Conservation (phyloP, 139 green algal species). For the Asterochloris erici region DNA sequence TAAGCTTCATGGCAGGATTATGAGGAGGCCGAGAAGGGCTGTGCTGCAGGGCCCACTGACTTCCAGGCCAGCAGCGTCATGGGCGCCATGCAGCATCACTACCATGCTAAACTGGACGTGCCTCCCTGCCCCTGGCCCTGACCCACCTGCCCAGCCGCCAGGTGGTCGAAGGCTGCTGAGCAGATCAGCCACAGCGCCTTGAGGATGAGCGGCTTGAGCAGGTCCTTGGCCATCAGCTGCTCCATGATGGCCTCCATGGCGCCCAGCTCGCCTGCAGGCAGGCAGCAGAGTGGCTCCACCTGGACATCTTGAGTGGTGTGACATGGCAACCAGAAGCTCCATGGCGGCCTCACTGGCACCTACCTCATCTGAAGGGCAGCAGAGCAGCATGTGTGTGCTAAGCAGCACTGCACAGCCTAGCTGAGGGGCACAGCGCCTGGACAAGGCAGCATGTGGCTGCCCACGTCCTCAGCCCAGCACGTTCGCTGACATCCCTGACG, state of each 20-base stretch:
- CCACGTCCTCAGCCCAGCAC: too few relatives aligned
- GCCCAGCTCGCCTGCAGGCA: conserved; percentile 63
- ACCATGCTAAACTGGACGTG: background rate
- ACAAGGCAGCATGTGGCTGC: too few relatives aligned
- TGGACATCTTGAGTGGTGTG: too few relatives aligned
- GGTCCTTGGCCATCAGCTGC: conserved; percentile 34
- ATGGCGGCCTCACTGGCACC: conserved; percentile 66
- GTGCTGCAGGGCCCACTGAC: background rate
- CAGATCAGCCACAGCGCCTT: conserved; percentile 35
- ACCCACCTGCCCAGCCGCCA: background rate
- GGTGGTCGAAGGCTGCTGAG: conserved; percentile 11
- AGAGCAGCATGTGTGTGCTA: too few relatives aligned
- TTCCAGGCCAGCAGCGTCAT: background rate
- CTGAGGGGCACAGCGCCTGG: too few relatives aligned
- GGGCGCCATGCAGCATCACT: background rate
- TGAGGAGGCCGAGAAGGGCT: too few relatives aligned
- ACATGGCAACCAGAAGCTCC: conserved; percentile 35
- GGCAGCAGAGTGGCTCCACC: too few relatives aligned
- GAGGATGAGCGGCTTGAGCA: conserved; percentile 33
- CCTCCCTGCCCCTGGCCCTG: background rate
- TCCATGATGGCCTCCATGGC: conserved; percentile 66
- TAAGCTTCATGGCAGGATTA: too few relatives aligned
- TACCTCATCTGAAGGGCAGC: conserved; percentile 44
- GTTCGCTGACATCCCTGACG: too few relatives aligned
- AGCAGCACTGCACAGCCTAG: too few relatives aligned